These are phyloP conservation scores for Tephrocybe sp. DNA, from an alignment of 768 basidiomycete species.

Conservation along the genomic window DNA sequence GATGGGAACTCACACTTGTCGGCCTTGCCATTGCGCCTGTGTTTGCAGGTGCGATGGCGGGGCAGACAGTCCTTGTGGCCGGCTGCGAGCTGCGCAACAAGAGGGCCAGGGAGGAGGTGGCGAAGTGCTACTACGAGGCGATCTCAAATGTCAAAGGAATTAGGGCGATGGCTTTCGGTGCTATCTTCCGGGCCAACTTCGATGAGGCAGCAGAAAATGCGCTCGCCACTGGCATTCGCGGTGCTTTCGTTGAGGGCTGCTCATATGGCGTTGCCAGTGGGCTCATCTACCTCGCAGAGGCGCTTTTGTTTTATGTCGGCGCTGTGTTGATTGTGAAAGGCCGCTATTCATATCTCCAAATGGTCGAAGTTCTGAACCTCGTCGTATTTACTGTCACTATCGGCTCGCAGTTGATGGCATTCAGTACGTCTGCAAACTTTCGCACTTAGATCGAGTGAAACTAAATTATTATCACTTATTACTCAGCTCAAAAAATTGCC, in stretches of 20 bases:
- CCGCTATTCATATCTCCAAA: slow-evolving; percentile 81
- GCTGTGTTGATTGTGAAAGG: slow-evolving; percentile 82
- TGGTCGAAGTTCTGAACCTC: slow-evolving; percentile 88
- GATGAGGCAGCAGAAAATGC: slow-evolving; percentile 61
- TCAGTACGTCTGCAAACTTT: slow-evolving; percentile 59
- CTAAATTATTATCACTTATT: slow-evolving; percentile 10
- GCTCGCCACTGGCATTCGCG: slow-evolving; percentile 63
- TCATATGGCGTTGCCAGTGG: slow-evolving; percentile 79
- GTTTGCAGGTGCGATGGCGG: slow-evolving; percentile 71
- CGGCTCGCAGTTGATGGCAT: slow-evolving; percentile 88
- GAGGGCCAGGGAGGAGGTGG: slow-evolving; percentile 81
- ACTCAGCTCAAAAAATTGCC: slow-evolving; percentile 70
- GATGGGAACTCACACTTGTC: slow-evolving; percentile 93
- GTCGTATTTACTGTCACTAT: slow-evolving; percentile 94
- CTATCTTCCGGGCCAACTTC: slow-evolving; percentile 69
- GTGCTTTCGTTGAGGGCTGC: slow-evolving; percentile 88
- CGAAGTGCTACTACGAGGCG: slow-evolving; percentile 81
- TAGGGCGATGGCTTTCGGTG: slow-evolving; percentile 82
- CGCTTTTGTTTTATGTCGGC: slow-evolving; percentile 88
- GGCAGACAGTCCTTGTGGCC: slow-evolving; percentile 73
- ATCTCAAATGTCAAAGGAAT: slow-evolving; percentile 86
- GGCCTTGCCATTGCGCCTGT: slow-evolving; percentile 87
- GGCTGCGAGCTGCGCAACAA: slow-evolving; percentile 81
- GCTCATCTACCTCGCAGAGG: slow-evolving; percentile 88
- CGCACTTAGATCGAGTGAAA: neutral